Conservation (phyloP, 257 asterid genomes). For the Ocimum tenuiflorum region DNA sequence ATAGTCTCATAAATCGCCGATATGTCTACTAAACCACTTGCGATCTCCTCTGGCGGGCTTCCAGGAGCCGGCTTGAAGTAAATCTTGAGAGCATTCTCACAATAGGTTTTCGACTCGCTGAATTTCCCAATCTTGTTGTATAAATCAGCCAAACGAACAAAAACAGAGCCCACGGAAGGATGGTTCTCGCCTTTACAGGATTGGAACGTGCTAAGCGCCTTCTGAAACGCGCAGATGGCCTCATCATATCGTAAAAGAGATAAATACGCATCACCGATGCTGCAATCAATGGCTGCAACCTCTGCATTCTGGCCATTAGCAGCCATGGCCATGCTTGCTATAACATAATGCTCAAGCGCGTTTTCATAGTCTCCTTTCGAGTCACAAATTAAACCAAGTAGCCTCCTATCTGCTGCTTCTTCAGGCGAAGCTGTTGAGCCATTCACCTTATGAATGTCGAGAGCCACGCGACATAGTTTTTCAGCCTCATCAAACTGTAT, state of each 20-base stretch:
- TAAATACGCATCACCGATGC: constrained; percentile 77
- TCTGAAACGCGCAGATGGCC: constrained; percentile 72
- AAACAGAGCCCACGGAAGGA: constrained; percentile 64
- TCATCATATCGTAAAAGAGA: constrained; percentile 68
- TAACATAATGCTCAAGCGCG: constrained; percentile 84
- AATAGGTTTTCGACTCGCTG: constrained; percentile 56
- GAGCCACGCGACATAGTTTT: constrained; percentile 65
- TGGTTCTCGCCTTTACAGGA: constrained; percentile 66
- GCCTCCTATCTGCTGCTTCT: constrained; percentile 85
- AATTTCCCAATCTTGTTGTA: constrained; percentile 76
- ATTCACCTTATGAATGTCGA: constrained; percentile 51
- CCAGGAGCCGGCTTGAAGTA: constrained; percentile 50
- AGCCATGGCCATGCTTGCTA: constrained; percentile 83
- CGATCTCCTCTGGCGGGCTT: constrained; percentile 58
- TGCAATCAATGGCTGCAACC: constrained; percentile 73
- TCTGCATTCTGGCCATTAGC: constrained; percentile 57
- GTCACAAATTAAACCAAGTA: constrained; percentile 75
- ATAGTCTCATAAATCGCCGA: constrained; percentile 49
- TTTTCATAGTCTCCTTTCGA: constrained; percentile 70
- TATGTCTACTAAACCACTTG: constrained; percentile 64
- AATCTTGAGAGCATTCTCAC: constrained; percentile 66
- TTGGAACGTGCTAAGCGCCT: constrained; percentile 57
- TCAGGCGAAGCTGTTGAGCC: constrained; percentile 46
- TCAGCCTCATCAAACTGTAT: constrained; percentile 84
- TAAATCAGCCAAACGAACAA: constrained; percentile 71